Base-by-base conservation (phyloP, 306 rosid genomes). In the Fragaria vesca region DNA sequence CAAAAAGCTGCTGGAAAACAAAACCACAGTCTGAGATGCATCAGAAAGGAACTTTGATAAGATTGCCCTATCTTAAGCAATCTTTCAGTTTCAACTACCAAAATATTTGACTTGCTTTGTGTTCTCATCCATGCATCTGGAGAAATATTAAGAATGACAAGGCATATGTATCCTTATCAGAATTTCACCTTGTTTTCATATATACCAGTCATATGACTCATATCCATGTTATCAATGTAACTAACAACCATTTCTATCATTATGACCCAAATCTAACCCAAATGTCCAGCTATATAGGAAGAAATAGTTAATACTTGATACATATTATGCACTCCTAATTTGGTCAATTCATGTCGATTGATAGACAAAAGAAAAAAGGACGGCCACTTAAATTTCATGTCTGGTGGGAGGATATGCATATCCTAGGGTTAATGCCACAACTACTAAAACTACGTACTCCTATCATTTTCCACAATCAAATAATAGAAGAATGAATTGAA, bases 381-480 rank as follows among this genome's bases (percentile, higher is more conserved):
- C 21, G 40, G 30, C 40, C 13, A 47, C 17, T 12, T 7, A 50
- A 20, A 55, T 54, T 36, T 54, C 66, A 38, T 1, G 4, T 51
- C 30, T 4, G 9, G 34, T 0, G 6, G 24, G 76, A 10, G 2
- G 38, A 24, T 15, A 24, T 73, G 55, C 18, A 18, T 74, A 28
- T 16, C 42, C 57, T 5, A 11, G 50, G 10, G 45, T 58, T 74
- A 73, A 40, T 21, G 45, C 57, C 43, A 42, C 69, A 43, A 43
- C 57, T 16, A 58, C 58, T 2, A 55, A 6, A 52, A 52, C 20
- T n/a, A 32, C 34, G 34, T 32, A 57, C 8, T 58, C 69, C 17
- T 30, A 57, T 26, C 57, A 60, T 9, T 74, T 74, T 24, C 78
- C 69, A 16, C 30, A 26, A 2, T 69, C 69, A 74, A 43, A 74